Evolutionary conservation across 768 basidiomycete genomes (phyloP).

Genomic region (Ephemerocybe angulata): DNA sequence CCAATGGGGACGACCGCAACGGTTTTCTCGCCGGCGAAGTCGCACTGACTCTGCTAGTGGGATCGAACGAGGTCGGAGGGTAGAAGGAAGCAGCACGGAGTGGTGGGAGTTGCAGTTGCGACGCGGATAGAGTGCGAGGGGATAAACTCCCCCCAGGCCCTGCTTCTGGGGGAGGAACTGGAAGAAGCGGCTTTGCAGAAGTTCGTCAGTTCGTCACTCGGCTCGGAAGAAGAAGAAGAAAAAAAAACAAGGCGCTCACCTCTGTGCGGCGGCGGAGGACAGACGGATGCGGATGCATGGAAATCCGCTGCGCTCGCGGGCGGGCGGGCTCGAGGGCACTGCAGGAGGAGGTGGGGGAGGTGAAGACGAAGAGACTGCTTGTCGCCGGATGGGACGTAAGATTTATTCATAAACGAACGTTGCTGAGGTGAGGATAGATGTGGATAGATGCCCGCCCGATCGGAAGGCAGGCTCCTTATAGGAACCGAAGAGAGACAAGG

Average conservation of each 20-base stretch:
- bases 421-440: neutral
- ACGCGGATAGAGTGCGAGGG: neutral
- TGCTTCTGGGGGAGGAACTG: neutral
- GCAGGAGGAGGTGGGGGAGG: neutral
- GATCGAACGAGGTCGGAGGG: slow-evolving; percentile 6
- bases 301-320: neutral
- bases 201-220: neutral
- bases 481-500: neutral
- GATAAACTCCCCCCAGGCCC: neutral
- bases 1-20: slow-evolving; percentile 40
- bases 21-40: slow-evolving; percentile 24
- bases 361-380: too few species aligned
- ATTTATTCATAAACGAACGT: slow-evolving; percentile 1
- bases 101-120: neutral
- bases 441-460: neutral
- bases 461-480: neutral
- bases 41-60: slow-evolving; percentile 13
- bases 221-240: neutral
- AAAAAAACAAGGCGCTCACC: neutral
- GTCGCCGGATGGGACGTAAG: slow-evolving; percentile 4
- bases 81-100: neutral
- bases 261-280: neutral
- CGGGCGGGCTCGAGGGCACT: neutral
- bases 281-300: neutral
- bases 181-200: neutral